Percentiles rank a stretch among this genome's conserved stretches.
These are phyloP conservation scores for Nasturtium officinale DNA, from an alignment of 345 rosid species.

Conservation along the genomic window DNA sequence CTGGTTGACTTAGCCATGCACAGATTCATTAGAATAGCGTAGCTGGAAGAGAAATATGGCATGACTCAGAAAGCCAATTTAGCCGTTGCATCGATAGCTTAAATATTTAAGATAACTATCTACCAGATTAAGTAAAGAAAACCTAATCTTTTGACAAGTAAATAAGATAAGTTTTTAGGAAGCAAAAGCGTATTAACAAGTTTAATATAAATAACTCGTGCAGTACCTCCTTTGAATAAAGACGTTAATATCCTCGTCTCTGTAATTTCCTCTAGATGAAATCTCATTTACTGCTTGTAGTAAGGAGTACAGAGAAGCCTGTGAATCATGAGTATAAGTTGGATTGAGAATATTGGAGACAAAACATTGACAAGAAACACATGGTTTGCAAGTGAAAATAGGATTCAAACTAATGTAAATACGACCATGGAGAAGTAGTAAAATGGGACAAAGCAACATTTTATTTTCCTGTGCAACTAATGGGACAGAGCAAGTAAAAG, in stretches of 20 bases:
- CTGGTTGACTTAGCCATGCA: conserved; percentile 17
- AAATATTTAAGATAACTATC: conserved; percentile 1
- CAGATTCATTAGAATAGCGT: neutral
- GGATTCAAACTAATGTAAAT: neutral
- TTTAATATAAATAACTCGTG: too few species aligned
- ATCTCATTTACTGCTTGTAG: conserved; percentile 90
- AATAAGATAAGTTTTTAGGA: neutral
- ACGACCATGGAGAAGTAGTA: neutral
- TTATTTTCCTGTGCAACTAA: too few species aligned
- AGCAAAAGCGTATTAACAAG: conserved; percentile 6
- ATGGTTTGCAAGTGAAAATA: neutral
- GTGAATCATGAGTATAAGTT: conserved; percentile 46
- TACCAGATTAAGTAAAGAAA: neutral
- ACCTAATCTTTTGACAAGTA: neutral
- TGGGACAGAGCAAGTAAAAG: neutral
- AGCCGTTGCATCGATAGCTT: neutral
- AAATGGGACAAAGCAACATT: neutral
- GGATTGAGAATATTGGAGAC: conserved; percentile 23
- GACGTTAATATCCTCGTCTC: conserved; percentile 75
- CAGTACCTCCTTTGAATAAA: conserved; percentile 84
- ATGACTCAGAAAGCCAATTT: conserved; percentile 19
- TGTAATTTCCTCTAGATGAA: conserved; percentile 70
- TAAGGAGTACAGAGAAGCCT: conserved; percentile 85
- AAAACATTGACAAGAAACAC: conserved; percentile 11
- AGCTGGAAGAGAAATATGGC: neutral